Evolutionary conservation across 2,329 filamentous ascomycete species (phyloP), one percentile per base, ranked within the genome.

Genomic region (Sporothrix variecibatus): DNA sequence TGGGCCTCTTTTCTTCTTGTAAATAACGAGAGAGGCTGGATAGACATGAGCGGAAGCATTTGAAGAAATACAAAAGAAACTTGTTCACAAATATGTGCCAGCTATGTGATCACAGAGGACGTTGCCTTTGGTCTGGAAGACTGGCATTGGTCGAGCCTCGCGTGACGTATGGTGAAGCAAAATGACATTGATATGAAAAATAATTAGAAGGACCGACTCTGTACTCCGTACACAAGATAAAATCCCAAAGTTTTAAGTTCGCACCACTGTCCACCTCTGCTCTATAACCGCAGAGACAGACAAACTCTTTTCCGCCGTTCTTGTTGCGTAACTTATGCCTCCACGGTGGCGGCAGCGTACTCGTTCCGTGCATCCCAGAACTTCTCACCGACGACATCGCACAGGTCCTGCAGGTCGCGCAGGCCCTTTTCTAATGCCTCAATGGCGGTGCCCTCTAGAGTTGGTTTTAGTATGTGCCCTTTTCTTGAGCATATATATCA

Each of bases 351-450:
- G 40, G 34, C 71, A 20, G 40, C 65, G 53, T 92, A 94, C 8
- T 87, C 85, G 77, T 93, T 87, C 75, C 91, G 86, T 75, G 93
- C 89, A 15, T 84, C 84, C 73, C 88, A 91, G 83, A 97, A 99
- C 82, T 97, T 95, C 71, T 97, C 93, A n/a, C 92, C 89, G 4
- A 99, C 93, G 3, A 97, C 93, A 82, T 98, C 95, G 81, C 95
- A 98, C 60, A 98, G 88, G 74, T 96, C 94, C 83, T 96, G 93
- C 74, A 99, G 85, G 80, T 98, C 95, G 76, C 90, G 87, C 49
- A 99, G 87, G 0, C 95, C 96, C 84, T 98, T 98, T 79, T 96
- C 92, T 49, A 99, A 85, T 1, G 95, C 96, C 77, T 95, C 91
- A 49, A 94, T 91, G 2, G 95, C 95, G 6, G 91, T 94, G 60